Evolutionary conservation across 2,329 filamentous ascomycete species (phyloP), one percentile per base, ranked within the genome.

Genomic region (Cladosporium velox): DNA sequence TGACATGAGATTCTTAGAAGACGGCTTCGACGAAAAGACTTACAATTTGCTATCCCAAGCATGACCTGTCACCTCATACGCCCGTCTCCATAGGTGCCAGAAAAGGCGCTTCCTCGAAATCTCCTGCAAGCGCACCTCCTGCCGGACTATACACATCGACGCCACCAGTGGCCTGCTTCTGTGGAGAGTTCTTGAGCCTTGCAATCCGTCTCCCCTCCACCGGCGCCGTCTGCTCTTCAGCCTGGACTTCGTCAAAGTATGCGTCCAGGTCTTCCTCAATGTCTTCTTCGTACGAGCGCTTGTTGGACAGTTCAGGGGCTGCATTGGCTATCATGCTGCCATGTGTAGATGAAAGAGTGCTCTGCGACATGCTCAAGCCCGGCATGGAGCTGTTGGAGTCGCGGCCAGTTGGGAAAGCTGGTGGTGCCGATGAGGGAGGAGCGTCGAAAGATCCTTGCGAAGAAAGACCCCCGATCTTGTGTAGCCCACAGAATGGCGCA

Each of bases 401-500:
- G 26, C 63, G 59, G 5, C 24, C n/a, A 34, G 15, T 18, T n/a
- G 59, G 49, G 59, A 74, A 58, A 18, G 59, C 64, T 5, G 72
- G 61, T 1, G 72, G 72, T 58, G 73, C 73, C 15, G 74, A 73
- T 0, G 71, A 74, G 0, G 70, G 41, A 8, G 72, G 72, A 14
- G 62, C 44, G 38, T 41, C 21, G 26, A 44, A 80, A 2, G 57
- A 61, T 34, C 67, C 64, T 86, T 92, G 90, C 32, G 84, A 81
- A 34, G 85, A 85, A 51, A 89, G 79, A 0, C 91, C 91, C 47
- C 91, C 91, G 65, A 91, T 83, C 73, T 89, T 92, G 79, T 92
- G 85, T 70, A 95, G 84, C 30, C 91, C 92, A 75, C 91, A 94
- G 75, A 93, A 96, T 0, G 92, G 92, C 8, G 89, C 81, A 4